Evolutionary conservation across 257 asterid species (phyloP), one percentile per base, ranked within the genome.

Genomic region (Haberlea rhodopensis): DNA sequence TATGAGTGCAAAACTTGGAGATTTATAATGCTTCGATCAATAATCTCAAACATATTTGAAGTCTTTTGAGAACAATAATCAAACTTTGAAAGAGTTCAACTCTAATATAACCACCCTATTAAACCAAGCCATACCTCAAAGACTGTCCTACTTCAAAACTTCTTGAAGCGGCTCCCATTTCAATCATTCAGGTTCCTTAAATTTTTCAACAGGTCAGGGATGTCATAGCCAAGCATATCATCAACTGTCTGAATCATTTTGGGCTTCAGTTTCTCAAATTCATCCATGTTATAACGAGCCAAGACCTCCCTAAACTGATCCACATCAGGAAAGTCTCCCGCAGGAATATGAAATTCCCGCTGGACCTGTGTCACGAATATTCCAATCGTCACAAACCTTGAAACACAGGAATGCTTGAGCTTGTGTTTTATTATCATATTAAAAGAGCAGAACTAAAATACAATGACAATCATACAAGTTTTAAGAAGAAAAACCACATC

Each of bases 231-330:
- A n/a, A 91, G 81, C 98, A 91, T 89, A 54, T 85, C 87, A 53
- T 89, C 96, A 25, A 87, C 92, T 6, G 82, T 80, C 65, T 89
- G 90, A 49, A 89, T 79, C 91, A 85, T 73, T 61, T 82, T 87
- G 6, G 96, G 98, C 79, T 87, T 91, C 80, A 91, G 28, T 59
- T 89, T 91, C 80, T 87, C 96, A 53, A 91, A 91, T 11, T 91
- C 95, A n/a, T 87, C 87, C 8, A 91, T 80, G 63, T 55, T 85
- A 59, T 86, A 87, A 10, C 82, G 83, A 60, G 70, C 58, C 65
- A 91, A 22, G 29, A 85, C 95, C 62, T 85, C 90, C 70, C 56
- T 87, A 43, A 79, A 89, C 5, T 85, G 75, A 55, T 89, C 96
- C 55, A 85, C 86, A 27, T 61, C 72, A 0, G 98, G 98, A 63